Evolutionary conservation across 768 basidiomycete species (phyloP), one percentile per base, ranked within the genome.

Genomic region (Tylopilus balloui): DNA sequence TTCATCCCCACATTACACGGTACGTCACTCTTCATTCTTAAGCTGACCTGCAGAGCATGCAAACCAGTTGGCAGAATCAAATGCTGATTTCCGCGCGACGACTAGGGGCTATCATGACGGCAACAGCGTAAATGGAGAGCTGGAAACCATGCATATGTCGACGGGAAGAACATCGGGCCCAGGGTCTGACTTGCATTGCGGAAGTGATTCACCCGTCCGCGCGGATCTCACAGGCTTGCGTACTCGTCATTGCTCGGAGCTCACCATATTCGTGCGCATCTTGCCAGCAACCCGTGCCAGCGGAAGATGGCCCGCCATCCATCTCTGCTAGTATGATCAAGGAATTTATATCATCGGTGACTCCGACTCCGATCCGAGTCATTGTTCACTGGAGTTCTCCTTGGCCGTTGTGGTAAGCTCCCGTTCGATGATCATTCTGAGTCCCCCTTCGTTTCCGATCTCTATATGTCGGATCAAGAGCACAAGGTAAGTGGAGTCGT

Each of bases 1-100:
- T n/a, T n/a, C n/a, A n/a, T n/a, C n/a, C n/a, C n/a, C n/a, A n/a
- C n/a, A n/a, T 25, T 38, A 14, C 45, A 20, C 3, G 29, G 44
- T 48, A 41, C 45, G 54, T 51, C 58, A 57, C 51, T 31, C 38
- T 45, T 45, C 45, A n/a, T 37, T 21, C 24, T 43, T 32, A 27
- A 34, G 20, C 38, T 21, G 44, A 21, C 19, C 36, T 23, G 20
- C 9, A 29, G 39, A 31, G 13, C 47, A 31, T 37, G 49, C 27
- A 44, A 46, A 28, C 36, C 21, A n/a, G 19, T 29, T 40, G 34
- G 34, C n/a, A n/a, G n/a, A 34, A 34, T 17, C n/a, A n/a, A 34
- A 40, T n/a, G 17, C 29, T 31, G 42, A 39, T 47, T 28, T 46
- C 50, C 47, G 35, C 29, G 41, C 41, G 23, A 39, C 21, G 36